Evolutionary conservation across 441 rosid species (phyloP).

Genomic region (Syzygium syzygioides): DNA sequence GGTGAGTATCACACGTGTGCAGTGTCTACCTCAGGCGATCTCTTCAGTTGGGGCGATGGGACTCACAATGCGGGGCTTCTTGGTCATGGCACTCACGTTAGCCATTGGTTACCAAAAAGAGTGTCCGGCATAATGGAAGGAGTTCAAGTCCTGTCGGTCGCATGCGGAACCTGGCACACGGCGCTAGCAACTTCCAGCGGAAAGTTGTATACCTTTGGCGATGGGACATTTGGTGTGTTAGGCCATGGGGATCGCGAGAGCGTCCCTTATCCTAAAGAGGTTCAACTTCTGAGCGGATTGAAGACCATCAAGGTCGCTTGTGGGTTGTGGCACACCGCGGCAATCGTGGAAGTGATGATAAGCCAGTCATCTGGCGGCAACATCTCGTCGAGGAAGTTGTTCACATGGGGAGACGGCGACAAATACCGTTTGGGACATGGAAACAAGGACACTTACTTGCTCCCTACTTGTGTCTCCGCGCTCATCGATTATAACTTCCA

Average conservation of each 20-base stretch:
- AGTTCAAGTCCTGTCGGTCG: constrained; percentile 72
- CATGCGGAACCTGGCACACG: constrained; percentile 94
- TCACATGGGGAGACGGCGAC: constrained; percentile 98
- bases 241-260: constrained; percentile 86
- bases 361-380: constrained; percentile 41
- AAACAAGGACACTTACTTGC: constrained; percentile 64
- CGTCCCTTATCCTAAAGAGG: constrained; percentile 63
- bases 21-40: constrained; percentile 67
- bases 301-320: constrained; percentile 85
- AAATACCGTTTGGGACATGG: constrained; percentile 84
- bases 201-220: constrained; percentile 83
- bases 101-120: constrained; percentile 94
- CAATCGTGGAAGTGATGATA: constrained; percentile 79
- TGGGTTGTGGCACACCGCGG: constrained; percentile 90
- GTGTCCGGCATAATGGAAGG: constrained; percentile 81
- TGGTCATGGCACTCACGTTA: constrained; percentile 80
- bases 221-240: constrained; percentile 71
- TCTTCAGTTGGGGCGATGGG: constrained; percentile 94
- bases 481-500: constrained; percentile 87
- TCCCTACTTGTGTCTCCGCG: constrained; percentile 77
- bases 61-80: constrained; percentile 74
- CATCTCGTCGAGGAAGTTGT: constrained; percentile 64
- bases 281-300: constrained; percentile 57
- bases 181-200: constrained; percentile 77
- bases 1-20: constrained; percentile 88